Conservation (phyloP, 108 stramenopile species). For the Fragilaria radians region DNA sequence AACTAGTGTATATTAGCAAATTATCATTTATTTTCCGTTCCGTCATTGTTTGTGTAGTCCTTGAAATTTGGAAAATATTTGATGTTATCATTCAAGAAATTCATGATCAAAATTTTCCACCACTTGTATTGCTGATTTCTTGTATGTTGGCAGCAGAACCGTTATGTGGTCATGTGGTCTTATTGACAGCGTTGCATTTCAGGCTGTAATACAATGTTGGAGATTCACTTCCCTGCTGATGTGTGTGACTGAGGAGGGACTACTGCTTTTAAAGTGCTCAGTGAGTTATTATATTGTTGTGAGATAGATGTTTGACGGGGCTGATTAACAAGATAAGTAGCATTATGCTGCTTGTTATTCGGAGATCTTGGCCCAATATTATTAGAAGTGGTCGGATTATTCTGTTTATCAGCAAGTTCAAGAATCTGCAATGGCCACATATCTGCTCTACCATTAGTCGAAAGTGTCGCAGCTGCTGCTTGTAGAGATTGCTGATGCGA, state of each 20-base stretch:
- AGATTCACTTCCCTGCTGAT: slow-evolving; percentile 8
- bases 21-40: too few relatives aligned
- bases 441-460: slow-evolving; percentile 40
- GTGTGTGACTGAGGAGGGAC: slow-evolving; percentile 12
- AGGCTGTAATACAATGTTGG: too few relatives aligned
- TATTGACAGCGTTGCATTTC: too few relatives aligned
- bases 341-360: neutral
- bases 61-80: too few relatives aligned
- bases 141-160: too few relatives aligned
- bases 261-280: neutral
- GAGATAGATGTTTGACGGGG: neutral
- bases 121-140: too few relatives aligned
- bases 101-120: too few relatives aligned
- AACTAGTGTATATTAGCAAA: too few relatives aligned
- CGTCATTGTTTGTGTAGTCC: too few relatives aligned
- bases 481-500: slow-evolving; percentile 71
- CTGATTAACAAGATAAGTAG: neutral
- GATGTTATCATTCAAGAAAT: too few relatives aligned
- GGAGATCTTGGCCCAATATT: neutral
- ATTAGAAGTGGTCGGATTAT: neutral
- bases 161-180: too few relatives aligned
- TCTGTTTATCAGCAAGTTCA: slow-evolving; percentile 54
- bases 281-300: neutral
- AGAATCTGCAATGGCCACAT: slow-evolving; percentile 81
- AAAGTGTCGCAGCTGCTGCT: slow-evolving; percentile 37